Percentiles rank a stretch among this genome's conserved stretches.
Conservation (phyloP, 164 flowering plant species). For the Umbilicus rupestris region DNA sequence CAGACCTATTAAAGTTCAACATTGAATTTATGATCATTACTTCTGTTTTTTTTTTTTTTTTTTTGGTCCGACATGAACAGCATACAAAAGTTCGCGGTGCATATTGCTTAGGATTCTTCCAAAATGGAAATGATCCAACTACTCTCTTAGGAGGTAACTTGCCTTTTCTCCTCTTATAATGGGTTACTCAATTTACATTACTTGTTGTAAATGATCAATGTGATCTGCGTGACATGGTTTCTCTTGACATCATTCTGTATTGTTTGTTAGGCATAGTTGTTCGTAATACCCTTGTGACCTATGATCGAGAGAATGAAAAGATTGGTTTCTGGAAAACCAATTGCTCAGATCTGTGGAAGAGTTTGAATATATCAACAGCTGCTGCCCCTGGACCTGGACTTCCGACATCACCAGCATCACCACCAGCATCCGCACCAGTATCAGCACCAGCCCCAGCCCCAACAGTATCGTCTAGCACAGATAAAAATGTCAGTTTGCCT, state of each 20-base stretch:
- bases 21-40: background rate
- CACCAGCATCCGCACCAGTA: background rate
- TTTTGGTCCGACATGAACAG: constrained; percentile 21
- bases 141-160: constrained; percentile 89
- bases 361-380: constrained; percentile 32
- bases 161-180: background rate
- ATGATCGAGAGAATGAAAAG: constrained; percentile 75
- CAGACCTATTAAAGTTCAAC: background rate
- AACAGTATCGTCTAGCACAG: constrained; percentile 17
- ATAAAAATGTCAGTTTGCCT: constrained; percentile 22
- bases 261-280: constrained; percentile 67
- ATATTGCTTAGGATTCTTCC: constrained; percentile 88
- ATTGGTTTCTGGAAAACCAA: constrained; percentile 98
- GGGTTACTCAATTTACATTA: background rate
- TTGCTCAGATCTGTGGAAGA: constrained; percentile 86
- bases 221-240: background rate
- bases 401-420: constrained; percentile 17
- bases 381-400: constrained; percentile 33
- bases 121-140: constrained; percentile 80
- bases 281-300: constrained; percentile 87
- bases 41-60: background rate
- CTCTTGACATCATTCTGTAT: background rate
- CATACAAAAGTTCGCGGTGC: constrained; percentile 85
- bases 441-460: constrained; percentile 24
- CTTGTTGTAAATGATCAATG: background rate